phyloP scores from a whole-genome alignment of 768 basidiomycete genomes.

The Russula sp. region DNA sequence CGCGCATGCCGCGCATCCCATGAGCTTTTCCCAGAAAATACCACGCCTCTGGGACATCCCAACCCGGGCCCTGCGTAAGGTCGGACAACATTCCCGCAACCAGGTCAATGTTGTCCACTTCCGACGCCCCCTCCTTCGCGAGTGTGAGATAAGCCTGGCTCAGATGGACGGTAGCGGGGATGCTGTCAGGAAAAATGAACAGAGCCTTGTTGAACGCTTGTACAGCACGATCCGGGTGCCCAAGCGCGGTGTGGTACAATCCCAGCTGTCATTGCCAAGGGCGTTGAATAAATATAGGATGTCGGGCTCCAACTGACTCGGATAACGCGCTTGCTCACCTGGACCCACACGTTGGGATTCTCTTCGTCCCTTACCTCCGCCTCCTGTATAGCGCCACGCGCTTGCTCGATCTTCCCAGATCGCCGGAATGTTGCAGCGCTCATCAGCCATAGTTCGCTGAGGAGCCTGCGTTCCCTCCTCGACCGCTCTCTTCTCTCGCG shows the following conservation, averaged over 20 bases:
- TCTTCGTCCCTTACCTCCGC: conserved; percentile 84
- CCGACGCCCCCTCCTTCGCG: conserved; percentile 25
- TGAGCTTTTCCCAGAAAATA: conserved; percentile 82
- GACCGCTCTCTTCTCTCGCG: conserved; percentile 31
- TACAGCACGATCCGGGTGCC: conserved; percentile 52
- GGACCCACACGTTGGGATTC: conserved; percentile 90
- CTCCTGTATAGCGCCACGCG: conserved; percentile 87
- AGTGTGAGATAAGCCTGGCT: conserved; percentile 60
- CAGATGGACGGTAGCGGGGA: conserved; percentile 72
- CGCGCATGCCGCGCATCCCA: conserved; percentile 62
- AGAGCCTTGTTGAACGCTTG: conserved; percentile 82
- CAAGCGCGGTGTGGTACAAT: conserved; percentile 57
- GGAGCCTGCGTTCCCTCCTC: conserved; percentile 52
- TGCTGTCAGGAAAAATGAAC: conserved; percentile 75
- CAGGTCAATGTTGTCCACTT: conserved; percentile 56
- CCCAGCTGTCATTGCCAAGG: conserved; percentile 60
- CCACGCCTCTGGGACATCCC: conserved; percentile 95
- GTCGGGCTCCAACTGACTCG: background rate
- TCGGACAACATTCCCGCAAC: conserved; percentile 75
- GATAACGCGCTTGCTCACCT: conserved; percentile 44
- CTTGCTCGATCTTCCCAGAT: conserved; percentile 83
- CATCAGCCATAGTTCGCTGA: conserved; percentile 90
- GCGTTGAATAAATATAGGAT: background rate
- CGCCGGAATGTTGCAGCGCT: conserved; percentile 91
- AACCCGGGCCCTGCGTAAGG: conserved; percentile 70